phyloP scores from a whole-genome alignment of 176 grass and related monocot species.

The sorghum (Sorghum bicolor) region Sorghum_bicolor_NCBIv3 NC_012870.2:57150501-57151000 shows the following conservation, averaged over 20 bases:
- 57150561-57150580: not conserved
- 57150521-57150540: slow-evolving; percentile 15
- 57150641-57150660: not conserved
- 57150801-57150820: not conserved
- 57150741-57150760: not conserved
- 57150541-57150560: not conserved
- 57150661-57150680: not conserved
- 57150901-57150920: slow-evolving; percentile 88
- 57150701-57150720: not conserved
- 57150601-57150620: not conserved
- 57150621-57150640: not conserved
- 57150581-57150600: not conserved
- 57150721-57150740: slow-evolving; percentile 12
- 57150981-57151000: slow-evolving; percentile 99
- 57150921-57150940: slow-evolving; percentile 83
- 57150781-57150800: slow-evolving; percentile 10
- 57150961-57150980: slow-evolving; percentile 64
- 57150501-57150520: not conserved
- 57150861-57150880: slow-evolving; percentile 13
- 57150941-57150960: slow-evolving; percentile 55
- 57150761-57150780: not conserved
- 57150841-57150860: slow-evolving; percentile 13
- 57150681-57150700: slow-evolving; percentile 4
- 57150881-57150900: slow-evolving; percentile 40
- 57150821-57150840: slow-evolving; percentile 2